Evolutionary conservation across 139 green algal species (phyloP), one percentile per base, ranked within the genome.

Genomic region (Micromonas pusilla): DNA sequence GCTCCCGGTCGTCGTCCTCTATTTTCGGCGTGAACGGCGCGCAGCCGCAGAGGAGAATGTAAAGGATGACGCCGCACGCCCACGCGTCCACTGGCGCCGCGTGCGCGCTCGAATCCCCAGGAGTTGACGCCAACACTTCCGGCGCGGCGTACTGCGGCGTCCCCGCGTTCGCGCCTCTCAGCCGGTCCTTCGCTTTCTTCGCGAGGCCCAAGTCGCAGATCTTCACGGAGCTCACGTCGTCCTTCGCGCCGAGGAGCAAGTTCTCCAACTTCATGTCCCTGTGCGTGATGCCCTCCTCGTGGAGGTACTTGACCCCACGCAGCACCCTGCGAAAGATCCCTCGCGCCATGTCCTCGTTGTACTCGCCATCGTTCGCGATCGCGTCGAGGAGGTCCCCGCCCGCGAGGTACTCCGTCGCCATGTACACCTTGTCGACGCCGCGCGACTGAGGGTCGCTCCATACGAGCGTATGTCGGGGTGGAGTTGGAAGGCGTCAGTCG

Each of bases 101-200:
- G 70, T 92, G 91, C 2, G 75, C 30, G 23, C 45, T 20, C 54
- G n/a, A 2, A 9, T n/a, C n/a, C n/a, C n/a, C n/a, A n/a, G n/a
- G n/a, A n/a, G n/a, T 34, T 32, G 31, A 54, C 60, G 5, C 62
- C 83, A 62, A 84, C 26, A 97, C 90, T 80, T 97, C 93, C 5
- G 93, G 93, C 0, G 93, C 92, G 23, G 97, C 91, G 64, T 97
- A 97, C 86, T 92, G 89, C 2, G 93, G 93, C 20, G 93, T 95
- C 13, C 93, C 93, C 52, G 70, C 79, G 31, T 74, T 4, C 36
- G 66, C 63, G 28, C 71, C n/a, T 30, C 73, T 32, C 32, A 63
- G 79, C 52, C 77, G 70, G 0, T 80, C 85, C 0, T 52, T 79
- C 13, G 81, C 80, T 33, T 88, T 87, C 82, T 94, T 94, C 0